These are phyloP conservation scores for Venturia nashicola DNA, from an alignment of 2,329 filamentous ascomycete genomes.

Conservation along the genomic window DNA sequence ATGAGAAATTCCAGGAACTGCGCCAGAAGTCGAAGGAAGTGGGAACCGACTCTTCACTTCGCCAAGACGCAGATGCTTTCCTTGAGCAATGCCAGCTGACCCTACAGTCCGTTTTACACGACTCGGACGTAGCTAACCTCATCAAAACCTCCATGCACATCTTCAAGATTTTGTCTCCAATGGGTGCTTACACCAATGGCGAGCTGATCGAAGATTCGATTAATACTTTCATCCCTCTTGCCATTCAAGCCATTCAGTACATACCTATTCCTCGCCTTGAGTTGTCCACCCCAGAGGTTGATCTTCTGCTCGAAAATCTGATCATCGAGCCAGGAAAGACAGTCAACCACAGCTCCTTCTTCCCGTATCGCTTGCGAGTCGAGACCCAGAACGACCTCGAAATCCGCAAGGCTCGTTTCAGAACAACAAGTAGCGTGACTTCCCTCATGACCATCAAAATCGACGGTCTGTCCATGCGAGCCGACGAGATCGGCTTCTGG, in stretches of 20 bases:
- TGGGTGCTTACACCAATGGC: conserved; percentile 50
- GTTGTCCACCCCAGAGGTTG: conserved; percentile 68
- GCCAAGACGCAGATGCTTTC: conserved; percentile 60
- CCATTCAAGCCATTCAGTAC: conserved; percentile 70
- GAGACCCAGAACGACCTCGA: conserved; percentile 81
- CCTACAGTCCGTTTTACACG: conserved; percentile 54
- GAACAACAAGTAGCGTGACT: conserved; percentile 54
- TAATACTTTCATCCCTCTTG: conserved; percentile 67
- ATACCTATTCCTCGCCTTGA: conserved; percentile 87
- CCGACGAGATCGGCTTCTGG: conserved; percentile 85
- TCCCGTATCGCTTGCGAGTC: conserved; percentile 71
- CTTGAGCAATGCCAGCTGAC: conserved; percentile 58
- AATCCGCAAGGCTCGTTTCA: conserved; percentile 63
- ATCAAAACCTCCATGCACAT: conserved; percentile 55
- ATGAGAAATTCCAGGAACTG: conserved; percentile 50
- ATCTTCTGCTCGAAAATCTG: conserved; percentile 80
- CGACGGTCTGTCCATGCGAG: conserved; percentile 70
- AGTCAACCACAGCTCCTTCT: conserved; percentile 75
- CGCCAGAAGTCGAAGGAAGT: conserved; percentile 44
- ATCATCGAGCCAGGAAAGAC: conserved; percentile 80
- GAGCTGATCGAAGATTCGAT: conserved; percentile 64
- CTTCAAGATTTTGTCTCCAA: conserved; percentile 55
- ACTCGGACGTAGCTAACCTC: conserved; percentile 60
- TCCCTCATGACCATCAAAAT: conserved; percentile 63
- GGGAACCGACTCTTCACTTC: conserved; percentile 53